Evolutionary conservation across 164 flowering plant species (phyloP).

Genomic region (Macadamia integrifolia): DNA sequence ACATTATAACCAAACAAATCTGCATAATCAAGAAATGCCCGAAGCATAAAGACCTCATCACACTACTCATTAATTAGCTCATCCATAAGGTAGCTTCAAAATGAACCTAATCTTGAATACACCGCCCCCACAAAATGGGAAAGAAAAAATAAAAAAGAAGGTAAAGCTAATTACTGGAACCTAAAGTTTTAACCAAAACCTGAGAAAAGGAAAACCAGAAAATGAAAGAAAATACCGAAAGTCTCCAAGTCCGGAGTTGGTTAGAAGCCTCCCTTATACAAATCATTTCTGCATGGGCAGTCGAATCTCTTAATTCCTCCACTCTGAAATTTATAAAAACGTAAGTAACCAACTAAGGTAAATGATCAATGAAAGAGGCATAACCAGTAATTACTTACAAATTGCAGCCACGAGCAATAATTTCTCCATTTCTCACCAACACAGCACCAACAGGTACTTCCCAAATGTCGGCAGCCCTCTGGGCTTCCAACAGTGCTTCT

Average conservation of each 20-base stretch:
- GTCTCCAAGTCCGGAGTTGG: constrained; percentile 74
- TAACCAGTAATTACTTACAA: constrained; percentile 46
- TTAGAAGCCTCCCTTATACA: constrained; percentile 93
- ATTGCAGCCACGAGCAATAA: constrained; percentile 90
- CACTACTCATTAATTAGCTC: too few species aligned
- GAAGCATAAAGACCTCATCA: too few species aligned
- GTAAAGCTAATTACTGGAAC: too few species aligned
- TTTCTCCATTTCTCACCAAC: constrained; percentile 74
- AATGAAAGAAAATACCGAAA: constrained; percentile 47
- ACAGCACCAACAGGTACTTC: constrained; percentile 99
- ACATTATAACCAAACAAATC: too few species aligned
- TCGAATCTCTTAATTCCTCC: constrained; percentile 86
- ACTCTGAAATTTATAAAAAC: constrained; percentile 46
- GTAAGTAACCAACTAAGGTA: constrained; percentile 1
- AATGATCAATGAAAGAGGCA: background rate
- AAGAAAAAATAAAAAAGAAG: too few species aligned
- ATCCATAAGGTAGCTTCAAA: too few species aligned
- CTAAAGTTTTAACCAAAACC: background rate
- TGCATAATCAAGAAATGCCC: too few species aligned
- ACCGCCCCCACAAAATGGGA: too few species aligned
- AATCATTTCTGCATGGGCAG: constrained; percentile 96
- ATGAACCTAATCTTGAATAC: too few species aligned
- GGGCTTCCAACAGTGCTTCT: constrained; percentile 87
- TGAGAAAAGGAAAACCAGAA: constrained; percentile 1
- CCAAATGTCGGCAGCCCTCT: constrained; percentile 90